A percentile compares a stretch with the other conserved stretches of the same genome.
These are phyloP conservation scores for Malbranchea zuffiana DNA, from an alignment of 2,329 filamentous ascomycete species.

Conservation along the genomic window DNA sequence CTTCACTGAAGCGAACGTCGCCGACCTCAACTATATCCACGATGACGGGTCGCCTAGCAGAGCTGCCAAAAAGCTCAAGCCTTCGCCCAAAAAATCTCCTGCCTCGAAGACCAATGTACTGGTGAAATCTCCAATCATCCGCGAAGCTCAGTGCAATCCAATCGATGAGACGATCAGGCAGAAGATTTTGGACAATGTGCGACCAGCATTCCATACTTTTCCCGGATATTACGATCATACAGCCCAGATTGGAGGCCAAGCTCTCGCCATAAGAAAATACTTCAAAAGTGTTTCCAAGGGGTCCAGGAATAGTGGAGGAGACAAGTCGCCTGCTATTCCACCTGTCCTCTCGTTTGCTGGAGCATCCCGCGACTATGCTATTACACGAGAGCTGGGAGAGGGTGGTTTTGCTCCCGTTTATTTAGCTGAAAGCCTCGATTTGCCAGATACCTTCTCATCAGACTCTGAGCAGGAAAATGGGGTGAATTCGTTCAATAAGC, in stretches of 20 bases:
- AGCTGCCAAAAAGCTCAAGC: slow-evolving; percentile 27
- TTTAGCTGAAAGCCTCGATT: slow-evolving; percentile 65
- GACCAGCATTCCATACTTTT: slow-evolving; percentile 64
- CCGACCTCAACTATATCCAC: slow-evolving; percentile 27
- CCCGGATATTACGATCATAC: slow-evolving; percentile 68
- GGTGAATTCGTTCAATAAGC: slow-evolving; percentile 40
- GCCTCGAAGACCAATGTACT: slow-evolving; percentile 3
- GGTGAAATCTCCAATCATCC: slow-evolving; percentile 46
- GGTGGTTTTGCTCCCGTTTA: slow-evolving; percentile 95
- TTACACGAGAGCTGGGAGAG: slow-evolving; percentile 78
- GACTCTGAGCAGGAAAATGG: slow-evolving; percentile 26
- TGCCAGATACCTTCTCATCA: slow-evolving; percentile 28
- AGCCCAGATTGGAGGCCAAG: slow-evolving; percentile 52
- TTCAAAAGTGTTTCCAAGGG: slow-evolving; percentile 53
- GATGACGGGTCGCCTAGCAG: slow-evolving; percentile 31
- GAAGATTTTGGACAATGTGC: slow-evolving; percentile 61
- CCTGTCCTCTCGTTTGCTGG: slow-evolving; percentile 59
- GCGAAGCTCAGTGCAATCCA: slow-evolving; percentile 78
- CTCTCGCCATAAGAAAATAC: slow-evolving; percentile 69
- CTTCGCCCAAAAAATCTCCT: slow-evolving; percentile 16
- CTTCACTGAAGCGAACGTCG: slow-evolving; percentile 44
- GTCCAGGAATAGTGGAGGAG: slow-evolving; percentile 31
- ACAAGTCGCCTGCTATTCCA: slow-evolving; percentile 51
- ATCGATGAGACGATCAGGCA: slow-evolving; percentile 65
- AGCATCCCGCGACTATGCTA: slow-evolving; percentile 56